Evolutionary conservation across 2,329 filamentous ascomycete genomes (phyloP).

Genomic region (Chaetomium olivaceum): DNA sequence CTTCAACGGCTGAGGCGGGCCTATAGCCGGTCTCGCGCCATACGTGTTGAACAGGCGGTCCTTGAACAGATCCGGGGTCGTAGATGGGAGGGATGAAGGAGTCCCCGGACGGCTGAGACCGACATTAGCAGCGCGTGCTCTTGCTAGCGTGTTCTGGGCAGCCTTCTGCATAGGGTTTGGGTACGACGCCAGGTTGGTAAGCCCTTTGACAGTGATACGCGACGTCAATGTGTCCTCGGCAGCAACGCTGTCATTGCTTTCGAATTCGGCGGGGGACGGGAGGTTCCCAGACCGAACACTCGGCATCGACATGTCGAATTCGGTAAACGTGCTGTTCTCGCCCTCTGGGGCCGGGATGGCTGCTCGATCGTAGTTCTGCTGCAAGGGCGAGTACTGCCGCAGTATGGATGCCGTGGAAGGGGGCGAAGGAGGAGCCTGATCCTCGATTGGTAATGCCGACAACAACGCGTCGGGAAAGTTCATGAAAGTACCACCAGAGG

Average conservation of each 20-base stretch:
- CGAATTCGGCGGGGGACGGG: conserved; percentile 30
- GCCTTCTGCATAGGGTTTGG: conserved; percentile 55
- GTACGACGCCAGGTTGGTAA: conserved; percentile 57
- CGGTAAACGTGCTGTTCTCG: conserved; percentile 3
- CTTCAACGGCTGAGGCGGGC: conserved; percentile 53
- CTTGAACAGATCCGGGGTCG: conserved; percentile 20
- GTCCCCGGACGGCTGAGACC: conserved; percentile 26
- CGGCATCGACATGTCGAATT: conserved; percentile 28
- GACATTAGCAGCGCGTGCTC: conserved; percentile 27
- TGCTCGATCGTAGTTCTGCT: conserved; percentile 57
- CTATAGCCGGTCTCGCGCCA: conserved; percentile 35
- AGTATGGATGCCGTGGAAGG: conserved; percentile 31
- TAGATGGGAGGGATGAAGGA: conserved; percentile 22
- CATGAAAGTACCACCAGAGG: conserved; percentile 38
- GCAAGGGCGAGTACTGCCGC: conserved; percentile 52
- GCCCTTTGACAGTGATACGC: conserved; percentile 48
- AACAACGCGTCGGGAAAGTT: conserved; percentile 43
- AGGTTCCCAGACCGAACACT: conserved; percentile 36
- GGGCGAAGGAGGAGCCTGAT: conserved; percentile 31
- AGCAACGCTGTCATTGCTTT: conserved; percentile 34
- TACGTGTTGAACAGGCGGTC: conserved; percentile 18
- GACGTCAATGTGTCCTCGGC: conserved; percentile 36
- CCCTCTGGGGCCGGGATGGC: conserved; percentile 42
- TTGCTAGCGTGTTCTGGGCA: conserved; percentile 49
- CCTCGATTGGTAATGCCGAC: conserved; percentile 40